Evolutionary conservation across 148 eudicot species (phyloP), one percentile per base, ranked within the genome.

Genomic region (Rhododendron ferrugineum): DNA sequence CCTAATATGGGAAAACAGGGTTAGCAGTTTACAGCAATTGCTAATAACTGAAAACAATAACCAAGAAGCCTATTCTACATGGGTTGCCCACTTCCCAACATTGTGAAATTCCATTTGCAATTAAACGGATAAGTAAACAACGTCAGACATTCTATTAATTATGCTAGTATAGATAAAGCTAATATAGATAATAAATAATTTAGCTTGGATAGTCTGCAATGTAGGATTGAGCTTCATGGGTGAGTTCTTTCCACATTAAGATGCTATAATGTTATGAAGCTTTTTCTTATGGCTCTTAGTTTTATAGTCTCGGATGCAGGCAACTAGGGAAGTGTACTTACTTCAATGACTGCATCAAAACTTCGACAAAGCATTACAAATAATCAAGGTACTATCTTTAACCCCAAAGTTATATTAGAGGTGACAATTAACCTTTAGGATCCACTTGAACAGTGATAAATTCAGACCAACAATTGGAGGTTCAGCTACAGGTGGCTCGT

Each of bases 1-100:
- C 99, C 99, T 96, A 83, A 64, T 2, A 32, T 34, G 64, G 70
- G 30, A 54, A 30, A 11, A 84, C n/a, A 52, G 6, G 6, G 74
- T 88, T n/a, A 82, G 86, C 70, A 77, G 28, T 18, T 37, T 37
- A 5, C 60, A 42, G 84, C 16, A 73, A 1, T 52, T 58, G 11
- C 22, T 30, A 4, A 56, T 26, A 81, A n/a, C 72, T 34, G 11
- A 36, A 11, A 20, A 34, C 75, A 6, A 32, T 13, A 14, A 70
- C 37, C 40, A 30, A 70, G 7, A 1, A 30, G 75, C 34, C 75
- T 66, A 28, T 26, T 28, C 15, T 26, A 26, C 34, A n/a, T 2
- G 2, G 73, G 13, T 66, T 66, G 34, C 68, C 68, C 68, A 66
- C 73, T 66, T 28, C 16, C 73, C 34, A 66, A 11, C 73, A 66